Conservation (phyloP, 257 asterid genomes). For the Solanum ossicruentum region DNA sequence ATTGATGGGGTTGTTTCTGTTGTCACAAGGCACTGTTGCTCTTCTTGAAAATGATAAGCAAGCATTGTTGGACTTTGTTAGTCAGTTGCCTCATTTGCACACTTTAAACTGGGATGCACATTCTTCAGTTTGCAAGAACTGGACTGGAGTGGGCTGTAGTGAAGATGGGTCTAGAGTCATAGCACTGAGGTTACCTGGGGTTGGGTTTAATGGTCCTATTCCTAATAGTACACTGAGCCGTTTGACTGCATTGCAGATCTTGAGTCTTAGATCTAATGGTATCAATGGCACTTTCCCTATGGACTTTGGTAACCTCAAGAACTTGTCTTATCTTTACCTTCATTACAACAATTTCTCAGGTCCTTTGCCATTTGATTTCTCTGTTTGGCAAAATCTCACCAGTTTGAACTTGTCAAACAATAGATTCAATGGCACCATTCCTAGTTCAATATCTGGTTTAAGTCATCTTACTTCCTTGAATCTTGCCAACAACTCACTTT, state of each 20-base stretch:
- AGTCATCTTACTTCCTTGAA: slow-evolving; percentile 43
- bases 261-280: slow-evolving; percentile 93
- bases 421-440: slow-evolving; percentile 52
- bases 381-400: slow-evolving; percentile 58
- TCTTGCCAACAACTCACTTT: slow-evolving; percentile 61
- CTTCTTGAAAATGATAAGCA: slow-evolving; percentile 49
- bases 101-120: slow-evolving; percentile 47
- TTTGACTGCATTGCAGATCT: slow-evolving; percentile 74
- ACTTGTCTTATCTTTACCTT: slow-evolving; percentile 63
- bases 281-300: slow-evolving; percentile 62
- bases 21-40: slow-evolving; percentile 6
- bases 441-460: slow-evolving; percentile 42
- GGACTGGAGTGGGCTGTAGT: slow-evolving; percentile 66
- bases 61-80: slow-evolving; percentile 62
- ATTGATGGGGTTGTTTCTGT: slow-evolving; percentile 21
- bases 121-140: slow-evolving; percentile 44
- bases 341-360: slow-evolving; percentile 81
- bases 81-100: slow-evolving; percentile 36
- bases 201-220: slow-evolving; percentile 70
- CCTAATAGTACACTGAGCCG: slow-evolving; percentile 54
- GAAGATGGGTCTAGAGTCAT: slow-evolving; percentile 63
- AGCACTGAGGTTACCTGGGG: slow-evolving; percentile 62
- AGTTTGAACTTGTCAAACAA: slow-evolving; percentile 54
- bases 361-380: slow-evolving; percentile 60
- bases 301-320: slow-evolving; percentile 57